Evolutionary conservation across 2,329 filamentous ascomycete species (phyloP), one percentile per base, ranked within the genome.

Genomic region (Penicillium decumbens): DNA sequence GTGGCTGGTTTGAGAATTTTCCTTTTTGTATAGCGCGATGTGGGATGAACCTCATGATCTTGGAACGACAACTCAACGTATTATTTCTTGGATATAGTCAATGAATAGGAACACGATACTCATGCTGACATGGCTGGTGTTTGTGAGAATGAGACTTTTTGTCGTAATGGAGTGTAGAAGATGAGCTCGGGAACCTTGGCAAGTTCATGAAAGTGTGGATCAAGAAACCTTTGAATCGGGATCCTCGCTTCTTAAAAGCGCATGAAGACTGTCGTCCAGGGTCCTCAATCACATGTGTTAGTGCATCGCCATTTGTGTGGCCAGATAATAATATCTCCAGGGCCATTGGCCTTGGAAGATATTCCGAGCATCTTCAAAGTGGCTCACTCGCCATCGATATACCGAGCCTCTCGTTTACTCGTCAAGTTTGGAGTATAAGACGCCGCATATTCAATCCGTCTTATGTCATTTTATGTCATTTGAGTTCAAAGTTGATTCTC

Each of bases 401-500:
- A 27, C 6, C 8, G 6, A 6, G 7, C 27, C 3, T 9, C 27
- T 28, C 27, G 27, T 28, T 28, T 6, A 9, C 7, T 10, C 27
- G 7, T 28, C 27, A 28, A 28, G 27, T 28, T 28, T 28, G 12
- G 3, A 29, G 28, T 29, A 10, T 12, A 27, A 29, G 4, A 29
- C 28, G 10, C 28, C 3, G 10, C 28, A 29, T 9, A 12, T 43
- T 43, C 7, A 24, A 45, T 57, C 50, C 49, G 30, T 43, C 35
- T 25, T 33, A 59, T 54, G 51, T 60, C 52, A 33, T 43, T 39
- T 25, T 33, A 59, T 54, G 51, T 60, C 52, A 59, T 55, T 43
- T 42, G 40, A 39, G 42, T 50, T 46, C 41, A 43, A 43, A 51
- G 47, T 46, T 50, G 47, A 55, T 53, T 56, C 35, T 54, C 45